These are phyloP conservation scores for Gossypium aridum DNA, from an alignment of 441 rosid species.

Conservation along the genomic window DNA sequence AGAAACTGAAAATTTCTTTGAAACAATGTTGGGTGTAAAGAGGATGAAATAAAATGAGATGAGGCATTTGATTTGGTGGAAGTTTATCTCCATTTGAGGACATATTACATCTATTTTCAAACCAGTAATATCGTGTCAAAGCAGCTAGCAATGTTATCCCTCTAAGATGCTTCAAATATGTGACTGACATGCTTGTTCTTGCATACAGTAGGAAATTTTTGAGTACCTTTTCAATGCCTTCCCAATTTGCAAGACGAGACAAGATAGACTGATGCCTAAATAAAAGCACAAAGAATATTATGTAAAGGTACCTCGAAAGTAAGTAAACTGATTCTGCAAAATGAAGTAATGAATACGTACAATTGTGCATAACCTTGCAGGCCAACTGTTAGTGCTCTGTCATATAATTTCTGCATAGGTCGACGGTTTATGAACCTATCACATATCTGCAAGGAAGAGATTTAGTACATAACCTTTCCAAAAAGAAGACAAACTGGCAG, in stretches of 20 bases:
- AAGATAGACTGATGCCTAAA: constrained; percentile 67
- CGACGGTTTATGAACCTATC: constrained; percentile 78
- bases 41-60: neutral
- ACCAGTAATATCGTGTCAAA: neutral
- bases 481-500: neutral
- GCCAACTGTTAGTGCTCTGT: constrained; percentile 67
- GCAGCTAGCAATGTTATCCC: neutral
- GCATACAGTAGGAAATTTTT: neutral
- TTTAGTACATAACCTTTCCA: constrained; percentile 1
- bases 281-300: neutral
- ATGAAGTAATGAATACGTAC: constrained; percentile 39
- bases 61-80: neutral
- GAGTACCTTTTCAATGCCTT: constrained; percentile 68
- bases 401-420: constrained; percentile 58
- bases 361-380: constrained; percentile 88
- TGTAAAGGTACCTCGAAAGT: neutral
- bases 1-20: neutral
- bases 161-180: neutral
- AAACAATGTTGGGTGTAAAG: neutral
- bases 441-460: constrained; percentile 49
- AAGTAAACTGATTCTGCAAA: neutral
- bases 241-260: constrained; percentile 86
- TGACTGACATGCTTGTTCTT: neutral
- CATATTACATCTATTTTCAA: neutral
- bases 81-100: neutral